A percentile compares a stretch with the other conserved stretches of the same genome.
Conservation (phyloP, 2,329 filamentous ascomycete species). For the Aspergillus floridensis region DNA sequence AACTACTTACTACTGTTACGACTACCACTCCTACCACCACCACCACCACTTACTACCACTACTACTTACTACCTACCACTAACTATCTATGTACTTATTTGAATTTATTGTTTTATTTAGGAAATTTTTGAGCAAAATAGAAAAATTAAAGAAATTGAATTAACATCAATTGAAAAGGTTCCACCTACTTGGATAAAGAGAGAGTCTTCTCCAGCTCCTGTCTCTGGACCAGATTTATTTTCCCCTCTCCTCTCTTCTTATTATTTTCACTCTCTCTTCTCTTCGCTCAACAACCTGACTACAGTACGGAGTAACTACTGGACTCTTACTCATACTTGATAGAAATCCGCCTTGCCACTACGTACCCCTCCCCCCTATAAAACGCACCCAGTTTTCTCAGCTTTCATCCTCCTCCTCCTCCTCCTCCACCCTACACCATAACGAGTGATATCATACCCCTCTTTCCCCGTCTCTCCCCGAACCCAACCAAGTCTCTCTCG, state of each 20-base stretch:
- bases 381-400: constrained; percentile 13
- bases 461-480: neutral
- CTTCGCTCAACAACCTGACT: constrained; percentile 15
- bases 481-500: neutral
- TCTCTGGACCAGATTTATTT: neutral
- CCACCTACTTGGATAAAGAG: constrained; percentile 27
- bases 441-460: neutral
- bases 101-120: neutral
- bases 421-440: neutral
- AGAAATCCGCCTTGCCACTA: neutral
- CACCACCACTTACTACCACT: neutral
- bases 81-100: neutral
- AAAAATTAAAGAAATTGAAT: neutral
- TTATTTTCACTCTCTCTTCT: constrained; percentile 13
- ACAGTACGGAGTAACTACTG: neutral
- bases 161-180: constrained; percentile 2
- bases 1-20: neutral
- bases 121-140: neutral
- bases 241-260: constrained; percentile 19
- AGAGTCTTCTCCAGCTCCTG: constrained; percentile 14
- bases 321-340: neutral
- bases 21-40: neutral
- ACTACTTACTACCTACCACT: neutral
- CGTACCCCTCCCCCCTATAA: constrained; percentile 3
- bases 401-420: constrained; percentile 9